These are phyloP conservation scores for Marasmius tenuissimus DNA, from an alignment of 1,284 basidiomycete genomes.

Conservation along the genomic window DNA sequence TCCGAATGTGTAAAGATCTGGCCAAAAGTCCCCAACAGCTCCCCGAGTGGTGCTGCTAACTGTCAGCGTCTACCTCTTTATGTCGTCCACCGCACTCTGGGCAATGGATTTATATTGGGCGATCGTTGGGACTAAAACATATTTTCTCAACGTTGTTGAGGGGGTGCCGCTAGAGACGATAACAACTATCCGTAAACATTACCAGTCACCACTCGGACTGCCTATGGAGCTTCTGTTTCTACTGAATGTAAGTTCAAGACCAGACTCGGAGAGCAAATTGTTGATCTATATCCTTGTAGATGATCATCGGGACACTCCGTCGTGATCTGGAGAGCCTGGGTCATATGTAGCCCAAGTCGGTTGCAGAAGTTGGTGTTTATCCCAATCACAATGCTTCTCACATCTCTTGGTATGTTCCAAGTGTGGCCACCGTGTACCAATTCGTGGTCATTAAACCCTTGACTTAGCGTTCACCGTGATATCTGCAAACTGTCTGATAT, in stretches of 20 bases:
- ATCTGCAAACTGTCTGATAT: conserved; percentile 1
- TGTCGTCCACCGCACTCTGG: conserved; percentile 6
- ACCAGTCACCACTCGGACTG: neutral
- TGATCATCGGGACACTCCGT: neutral
- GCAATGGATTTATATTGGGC: neutral
- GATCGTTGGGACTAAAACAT: neutral
- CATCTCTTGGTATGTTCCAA: neutral
- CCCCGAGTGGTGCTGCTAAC: neutral
- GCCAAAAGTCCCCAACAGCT: neutral
- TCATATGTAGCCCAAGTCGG: neutral
- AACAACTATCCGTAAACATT: neutral
- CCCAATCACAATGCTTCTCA: neutral
- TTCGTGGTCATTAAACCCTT: neutral
- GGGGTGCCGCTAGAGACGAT: neutral
- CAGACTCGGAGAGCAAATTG: neutral
- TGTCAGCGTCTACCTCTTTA: neutral
- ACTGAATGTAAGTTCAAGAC: neutral
- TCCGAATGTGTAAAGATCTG: neutral
- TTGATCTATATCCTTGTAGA: neutral
- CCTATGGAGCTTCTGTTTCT: conserved; percentile 3
- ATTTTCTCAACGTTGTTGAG: neutral
- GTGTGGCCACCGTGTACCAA: neutral
- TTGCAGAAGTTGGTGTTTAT: neutral
- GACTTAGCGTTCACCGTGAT: conserved; percentile 1
- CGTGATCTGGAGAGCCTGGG: conserved; percentile 1